Evolutionary conservation across 1,139 yeast species (phyloP), one percentile per base, ranked within the genome.

Genomic region (Yamadazyma taylorii): DNA sequence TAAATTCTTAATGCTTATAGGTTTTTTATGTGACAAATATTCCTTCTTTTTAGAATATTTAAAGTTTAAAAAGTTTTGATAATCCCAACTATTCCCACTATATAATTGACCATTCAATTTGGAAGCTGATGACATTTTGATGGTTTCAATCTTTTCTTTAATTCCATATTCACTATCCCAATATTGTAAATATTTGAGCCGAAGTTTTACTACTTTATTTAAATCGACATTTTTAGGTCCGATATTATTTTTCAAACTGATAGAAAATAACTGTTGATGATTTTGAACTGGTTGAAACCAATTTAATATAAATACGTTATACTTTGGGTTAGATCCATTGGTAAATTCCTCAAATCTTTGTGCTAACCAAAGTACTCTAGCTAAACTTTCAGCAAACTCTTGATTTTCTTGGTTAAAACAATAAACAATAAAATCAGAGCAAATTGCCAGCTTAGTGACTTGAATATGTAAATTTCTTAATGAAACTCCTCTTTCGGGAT

Each of bases 121-220:
- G 0, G 94, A 76, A 0, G 96, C 95, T 2, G 87, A 70, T 0
- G 96, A 83, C 92, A 90, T 85, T 53, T 78, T 78, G 3, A 88
- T 70, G 43, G 89, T 83, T 58, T 89, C 96, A 9, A 85, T 69
- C 42, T 85, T 79, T 55, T 90, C 97, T 50, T 85, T 80, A 40
- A 80, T 72, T 25, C 76, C 68, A 52, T 83, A 81, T 51, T 87
- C 86, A 24, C 78, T 69, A 50, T 84, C 89, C 94, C 95, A 85
- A 24, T 37, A 46, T 13, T 40, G 36, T 8, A 48, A 33, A 30
- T 33, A 39, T 5, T 37, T 34, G 24, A 47, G 42, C 11, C 28
- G 34, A 13, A 45, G 34, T 28, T 48, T 48, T 9, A 45, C 44
- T 12, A 47, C 17, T 16, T 36, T 42, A 29, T 47, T 47, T 6